A percentile compares a stretch with the other conserved stretches of the same genome.
Evolutionary conservation across 208 protist genomes (phyloP).

Genomic region (Leishmania turanica): DNA sequence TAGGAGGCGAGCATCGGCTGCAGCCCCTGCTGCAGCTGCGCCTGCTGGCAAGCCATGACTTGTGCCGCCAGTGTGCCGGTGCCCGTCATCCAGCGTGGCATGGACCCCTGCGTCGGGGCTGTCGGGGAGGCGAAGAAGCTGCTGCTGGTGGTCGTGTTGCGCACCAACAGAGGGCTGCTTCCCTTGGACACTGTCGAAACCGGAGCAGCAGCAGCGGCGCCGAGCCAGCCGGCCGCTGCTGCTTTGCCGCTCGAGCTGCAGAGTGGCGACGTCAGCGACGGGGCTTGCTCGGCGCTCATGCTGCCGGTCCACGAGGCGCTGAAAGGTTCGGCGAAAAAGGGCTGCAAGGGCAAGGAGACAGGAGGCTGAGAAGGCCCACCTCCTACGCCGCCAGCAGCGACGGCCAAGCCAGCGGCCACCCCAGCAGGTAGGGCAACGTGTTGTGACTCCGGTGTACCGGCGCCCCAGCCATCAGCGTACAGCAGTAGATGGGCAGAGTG

Average conservation of each 20-base stretch:
- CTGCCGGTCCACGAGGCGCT: slow-evolving; percentile 14
- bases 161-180: slow-evolving; percentile 32
- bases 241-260: neutral
- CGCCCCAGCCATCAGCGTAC: neutral
- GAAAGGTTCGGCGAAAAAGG: neutral
- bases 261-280: slow-evolving; percentile 8
- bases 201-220: neutral
- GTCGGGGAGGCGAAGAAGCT: slow-evolving; percentile 24
- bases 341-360: neutral
- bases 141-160: slow-evolving; percentile 18
- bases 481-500: neutral
- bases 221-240: neutral
- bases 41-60: neutral
- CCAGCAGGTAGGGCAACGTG: neutral
- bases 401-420: neutral
- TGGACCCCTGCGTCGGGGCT: slow-evolving; percentile 17
- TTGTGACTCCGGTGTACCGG: neutral
- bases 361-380: neutral
- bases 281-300: slow-evolving; percentile 11
- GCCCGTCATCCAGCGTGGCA: slow-evolving; percentile 9
- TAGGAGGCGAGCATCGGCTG: slow-evolving; percentile 9
- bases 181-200: neutral
- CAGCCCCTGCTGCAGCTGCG: slow-evolving; percentile 2
- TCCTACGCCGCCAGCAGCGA: neutral
- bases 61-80: neutral